These are phyloP conservation scores for Coemansia sp. DNA, from an alignment of 192 early-diverging fungal species.

Conservation along the genomic window DNA sequence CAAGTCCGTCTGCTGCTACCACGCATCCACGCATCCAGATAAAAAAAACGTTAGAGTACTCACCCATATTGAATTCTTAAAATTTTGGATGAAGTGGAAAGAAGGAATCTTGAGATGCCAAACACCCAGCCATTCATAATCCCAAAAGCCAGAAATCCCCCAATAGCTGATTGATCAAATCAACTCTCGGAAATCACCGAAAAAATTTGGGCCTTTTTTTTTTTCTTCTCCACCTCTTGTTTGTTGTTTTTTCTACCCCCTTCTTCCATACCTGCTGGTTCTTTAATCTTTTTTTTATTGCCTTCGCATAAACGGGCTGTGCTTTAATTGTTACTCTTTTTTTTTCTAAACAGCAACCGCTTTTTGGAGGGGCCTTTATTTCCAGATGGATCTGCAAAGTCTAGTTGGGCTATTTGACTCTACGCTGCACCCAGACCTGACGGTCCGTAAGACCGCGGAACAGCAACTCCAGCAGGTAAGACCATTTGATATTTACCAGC, in stretches of 20 bases:
- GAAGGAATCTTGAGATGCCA: conserved; percentile 9
- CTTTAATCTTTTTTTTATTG: background rate
- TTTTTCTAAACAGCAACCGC: background rate
- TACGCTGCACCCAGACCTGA: conserved; percentile 75
- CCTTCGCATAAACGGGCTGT: background rate
- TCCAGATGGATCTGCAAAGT: conserved; percentile 32
- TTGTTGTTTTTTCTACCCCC: background rate
- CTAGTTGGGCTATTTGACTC: conserved; percentile 64
- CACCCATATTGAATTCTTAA: conserved; percentile 41
- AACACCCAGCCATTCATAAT: background rate
- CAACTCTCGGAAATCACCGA: background rate
- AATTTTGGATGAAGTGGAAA: conserved; percentile 36
- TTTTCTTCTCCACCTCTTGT: background rate
- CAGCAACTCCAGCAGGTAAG: conserved; percentile 69
- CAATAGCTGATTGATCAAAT: background rate
- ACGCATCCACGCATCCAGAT: conserved; percentile 6
- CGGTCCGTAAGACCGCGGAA: conserved; percentile 81
- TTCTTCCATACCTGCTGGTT: background rate
- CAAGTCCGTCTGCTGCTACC: background rate
- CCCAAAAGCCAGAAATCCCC: background rate
- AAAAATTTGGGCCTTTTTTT: conserved; percentile 1
- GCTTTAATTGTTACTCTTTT: background rate
- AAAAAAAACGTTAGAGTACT: conserved; percentile 8
- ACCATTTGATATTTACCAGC: background rate
- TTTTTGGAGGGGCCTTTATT: background rate